phyloP scores from a whole-genome alignment of 202 grass and related monocot genomes.

The Schoenoplectus tabernaemontani region DNA sequence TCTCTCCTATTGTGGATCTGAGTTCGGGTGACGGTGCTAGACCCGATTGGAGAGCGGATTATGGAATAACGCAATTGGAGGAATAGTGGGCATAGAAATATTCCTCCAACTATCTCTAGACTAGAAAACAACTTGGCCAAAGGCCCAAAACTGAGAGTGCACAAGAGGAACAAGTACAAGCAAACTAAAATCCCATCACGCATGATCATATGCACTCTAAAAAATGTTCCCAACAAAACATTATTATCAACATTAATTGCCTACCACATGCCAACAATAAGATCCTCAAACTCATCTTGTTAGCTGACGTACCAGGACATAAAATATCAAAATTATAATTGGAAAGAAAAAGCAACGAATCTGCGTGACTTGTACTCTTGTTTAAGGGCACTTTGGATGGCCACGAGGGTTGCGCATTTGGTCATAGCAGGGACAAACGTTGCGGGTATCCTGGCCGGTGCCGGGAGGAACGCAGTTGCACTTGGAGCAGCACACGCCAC shows the following conservation, averaged over 20 bases:
- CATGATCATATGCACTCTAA: background rate
- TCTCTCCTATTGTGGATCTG: too few species aligned
- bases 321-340: background rate
- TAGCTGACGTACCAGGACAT: background rate
- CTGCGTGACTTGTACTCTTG: background rate
- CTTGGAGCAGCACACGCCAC: constrained; percentile 56
- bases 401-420: constrained; percentile 10
- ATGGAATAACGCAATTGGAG: too few species aligned
- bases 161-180: background rate
- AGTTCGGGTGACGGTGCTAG: too few species aligned
- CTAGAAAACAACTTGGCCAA: too few species aligned
- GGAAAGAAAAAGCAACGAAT: background rate
- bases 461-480: constrained; percentile 87
- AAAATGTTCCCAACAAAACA: background rate
- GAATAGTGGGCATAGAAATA: too few species aligned
- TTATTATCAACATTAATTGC: background rate
- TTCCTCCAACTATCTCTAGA: too few species aligned
- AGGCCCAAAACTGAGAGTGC: background rate
- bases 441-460: constrained; percentile 38
- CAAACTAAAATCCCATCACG: background rate
- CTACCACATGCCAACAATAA: background rate
- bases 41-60: too few species aligned
- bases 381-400: constrained; percentile 13
- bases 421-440: constrained; percentile 21
- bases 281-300: background rate